Evolutionary conservation across 2,329 filamentous ascomycete species (phyloP), one percentile per base, ranked within the genome.

Genomic region (Xylaria sp.): DNA sequence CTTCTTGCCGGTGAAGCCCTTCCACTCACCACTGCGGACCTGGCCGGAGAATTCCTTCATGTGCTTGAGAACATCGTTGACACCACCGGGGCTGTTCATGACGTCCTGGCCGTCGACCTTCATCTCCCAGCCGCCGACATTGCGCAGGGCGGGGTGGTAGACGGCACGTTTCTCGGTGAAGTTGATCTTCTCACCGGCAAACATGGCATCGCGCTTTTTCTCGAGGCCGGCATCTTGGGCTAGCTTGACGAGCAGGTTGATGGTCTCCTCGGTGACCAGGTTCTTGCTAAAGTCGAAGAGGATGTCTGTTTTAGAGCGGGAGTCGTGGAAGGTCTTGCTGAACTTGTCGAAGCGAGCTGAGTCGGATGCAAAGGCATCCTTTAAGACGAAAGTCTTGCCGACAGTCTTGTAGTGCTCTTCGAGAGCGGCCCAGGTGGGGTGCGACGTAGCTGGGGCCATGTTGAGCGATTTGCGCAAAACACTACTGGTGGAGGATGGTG

Each of bases 231-330:
- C 94, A 84, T 98, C 92, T 83, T 94, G 91, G 72, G 96, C 96
- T 32, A 99, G 90, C 85, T 97, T 91, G 77, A 97, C 87, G 63
- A 99, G 88, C 59, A 97, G 87, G 73, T 91, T 87, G 60, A 98
- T 86, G 4, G 95, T 98, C 84, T 98, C 94, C 75, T 97, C 93
- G 71, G 92, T 96, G 77, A 98, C 82, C 82, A 99, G 94, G 89
- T 99, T 99, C 90, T 99, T 99, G 86, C 92, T 96, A 85, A 97
- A 99, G 83, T 99, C 96, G 83, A 98, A 99, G 72, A 99, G 89
- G 78, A 97, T 96, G 73, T 98, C 93, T 75, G 90, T 91, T 78
- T 87, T 87, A 78, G 97, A 93, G 74, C 92, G 91, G 62, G 88
- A 81, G 82, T 93, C 94, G 35, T 90, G 85, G 82, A 98, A 97